phyloP scores from a whole-genome alignment of 2,329 filamentous ascomycete species.

The Ophiognomonia clavigignenti-juglandacearum region DNA sequence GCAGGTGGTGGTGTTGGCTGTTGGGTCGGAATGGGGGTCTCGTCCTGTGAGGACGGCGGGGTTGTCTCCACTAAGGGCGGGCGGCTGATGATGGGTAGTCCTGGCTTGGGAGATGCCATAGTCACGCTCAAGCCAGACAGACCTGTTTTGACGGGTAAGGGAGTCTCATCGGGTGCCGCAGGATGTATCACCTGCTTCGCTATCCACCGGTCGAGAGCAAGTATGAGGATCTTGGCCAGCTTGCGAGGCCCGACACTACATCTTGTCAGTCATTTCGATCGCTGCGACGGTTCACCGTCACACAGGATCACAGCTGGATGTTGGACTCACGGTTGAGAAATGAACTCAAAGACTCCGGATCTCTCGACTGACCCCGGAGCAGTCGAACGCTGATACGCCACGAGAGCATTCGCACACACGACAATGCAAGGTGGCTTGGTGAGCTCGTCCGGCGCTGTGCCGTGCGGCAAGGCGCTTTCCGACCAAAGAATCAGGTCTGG shows the following conservation, averaged over 20 bases:
- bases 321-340: slow-evolving; percentile 9
- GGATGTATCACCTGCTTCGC: background rate
- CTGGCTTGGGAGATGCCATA: background rate
- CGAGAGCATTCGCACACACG: slow-evolving; percentile 6
- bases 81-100: background rate
- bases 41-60: background rate
- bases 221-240: slow-evolving; percentile 13
- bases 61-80: background rate
- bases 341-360: slow-evolving; percentile 5
- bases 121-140: background rate
- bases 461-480: background rate
- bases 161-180: background rate
- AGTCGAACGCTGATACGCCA: background rate
- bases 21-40: background rate
- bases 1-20: background rate
- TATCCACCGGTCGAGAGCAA: background rate
- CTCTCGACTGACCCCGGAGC: background rate
- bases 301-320: too few relatives aligned
- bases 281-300: too few relatives aligned
- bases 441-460: background rate
- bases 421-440: background rate
- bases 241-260: slow-evolving; percentile 12
- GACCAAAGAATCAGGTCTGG: slow-evolving; percentile 5
- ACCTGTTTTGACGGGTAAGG: background rate
- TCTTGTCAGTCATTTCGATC: background rate